Percentiles rank a stretch among this genome's conserved stretches.
phyloP scores from a whole-genome alignment of 1,284 basidiomycete genomes.

The Lentinus polychrous region DNA sequence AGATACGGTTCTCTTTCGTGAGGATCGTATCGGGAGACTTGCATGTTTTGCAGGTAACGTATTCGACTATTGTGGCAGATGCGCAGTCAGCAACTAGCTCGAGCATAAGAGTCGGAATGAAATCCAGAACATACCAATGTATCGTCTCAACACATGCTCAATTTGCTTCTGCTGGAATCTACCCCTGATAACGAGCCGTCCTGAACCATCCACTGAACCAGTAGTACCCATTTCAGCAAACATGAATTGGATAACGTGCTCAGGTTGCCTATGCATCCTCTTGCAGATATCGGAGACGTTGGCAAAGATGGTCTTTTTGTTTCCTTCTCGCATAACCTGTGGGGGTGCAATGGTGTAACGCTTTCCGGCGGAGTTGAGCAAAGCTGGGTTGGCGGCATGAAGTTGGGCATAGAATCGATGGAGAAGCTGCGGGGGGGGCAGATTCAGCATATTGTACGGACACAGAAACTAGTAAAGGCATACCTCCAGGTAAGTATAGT shows the following conservation, averaged over 20 bases:
- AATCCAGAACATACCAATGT: conserved; percentile 69
- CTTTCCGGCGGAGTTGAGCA: conserved; percentile 81
- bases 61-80: conserved; percentile 66
- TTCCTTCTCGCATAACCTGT: conserved; percentile 88
- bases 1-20: conserved; percentile 97
- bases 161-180: conserved; percentile 99
- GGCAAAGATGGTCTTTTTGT: conserved; percentile 96
- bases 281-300: conserved; percentile 98
- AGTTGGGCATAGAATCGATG: conserved; percentile 89
- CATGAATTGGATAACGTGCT: conserved; percentile 97
- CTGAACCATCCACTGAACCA: conserved; percentile 90
- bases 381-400: conserved; percentile 91
- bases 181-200: conserved; percentile 94
- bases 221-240: conserved; percentile 99
- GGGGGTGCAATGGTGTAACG: conserved; percentile 98
- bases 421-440: conserved; percentile 57
- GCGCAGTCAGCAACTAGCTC: conserved; percentile 4
- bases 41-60: conserved; percentile 99
- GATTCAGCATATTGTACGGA: background rate
- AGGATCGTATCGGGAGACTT: conserved; percentile 97
- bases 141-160: conserved; percentile 94
- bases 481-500: conserved; percentile 93
- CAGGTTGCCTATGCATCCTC: conserved; percentile 98
- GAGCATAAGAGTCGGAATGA: too few relatives aligned
- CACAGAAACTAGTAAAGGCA: conserved; percentile 12